Conservation (phyloP, 208 protist genomes). For the Leishmania turanica region DNA sequence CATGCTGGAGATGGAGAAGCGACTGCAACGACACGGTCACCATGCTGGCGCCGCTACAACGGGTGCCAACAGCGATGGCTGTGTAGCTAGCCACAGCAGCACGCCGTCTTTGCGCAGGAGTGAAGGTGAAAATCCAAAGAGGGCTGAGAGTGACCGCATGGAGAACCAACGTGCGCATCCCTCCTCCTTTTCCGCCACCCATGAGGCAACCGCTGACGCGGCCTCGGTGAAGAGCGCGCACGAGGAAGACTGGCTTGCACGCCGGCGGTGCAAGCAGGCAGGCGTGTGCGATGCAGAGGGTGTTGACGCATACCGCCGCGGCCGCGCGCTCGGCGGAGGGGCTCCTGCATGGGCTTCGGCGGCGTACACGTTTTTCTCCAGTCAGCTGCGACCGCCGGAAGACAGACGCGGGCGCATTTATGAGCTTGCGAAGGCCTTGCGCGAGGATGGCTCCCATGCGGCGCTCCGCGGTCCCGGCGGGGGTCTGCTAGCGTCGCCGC, state of each 20-base stretch:
- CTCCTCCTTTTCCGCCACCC: not conserved
- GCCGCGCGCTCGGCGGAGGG: not conserved
- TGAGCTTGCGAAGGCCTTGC: slow-evolving; percentile 13
- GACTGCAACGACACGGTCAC: slow-evolving; percentile 2
- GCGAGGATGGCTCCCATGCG: not conserved
- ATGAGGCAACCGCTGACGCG: not conserved
- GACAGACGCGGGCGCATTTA: slow-evolving; percentile 15
- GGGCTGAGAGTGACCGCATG: not conserved
- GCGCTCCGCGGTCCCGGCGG: not conserved
- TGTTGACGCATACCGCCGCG: not conserved
- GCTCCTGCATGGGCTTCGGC: not conserved
- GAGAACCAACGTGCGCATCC: not conserved
- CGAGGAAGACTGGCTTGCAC: not conserved
- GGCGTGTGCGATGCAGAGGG: not conserved
- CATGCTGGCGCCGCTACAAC: not conserved
- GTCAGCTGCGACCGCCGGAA: slow-evolving; percentile 7
- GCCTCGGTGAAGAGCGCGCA: not conserved
- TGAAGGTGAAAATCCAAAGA: not conserved
- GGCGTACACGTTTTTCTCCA: slow-evolving; percentile 19
- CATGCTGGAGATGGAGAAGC: slow-evolving; percentile 21
- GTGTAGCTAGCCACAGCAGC: not conserved
- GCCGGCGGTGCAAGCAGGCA: not conserved
- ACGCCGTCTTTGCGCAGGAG: not conserved
- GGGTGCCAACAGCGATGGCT: slow-evolving; percentile 1
- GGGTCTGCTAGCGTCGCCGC: slow-evolving; percentile 7